phyloP scores from a whole-genome alignment of 2,329 filamentous ascomycete genomes.

The Xylariales sp. region DNA sequence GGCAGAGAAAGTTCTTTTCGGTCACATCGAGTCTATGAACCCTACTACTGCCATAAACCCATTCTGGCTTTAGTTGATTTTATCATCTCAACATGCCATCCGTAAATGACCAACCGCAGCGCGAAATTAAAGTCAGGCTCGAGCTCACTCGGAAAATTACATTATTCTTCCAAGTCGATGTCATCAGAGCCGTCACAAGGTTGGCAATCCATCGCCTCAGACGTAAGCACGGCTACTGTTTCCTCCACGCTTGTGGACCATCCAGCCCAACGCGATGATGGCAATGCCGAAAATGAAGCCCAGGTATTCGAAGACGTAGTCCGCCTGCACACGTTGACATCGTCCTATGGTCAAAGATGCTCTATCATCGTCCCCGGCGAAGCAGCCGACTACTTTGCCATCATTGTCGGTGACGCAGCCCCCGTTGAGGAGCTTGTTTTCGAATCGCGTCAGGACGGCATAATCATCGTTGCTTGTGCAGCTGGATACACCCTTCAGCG shows the following conservation, averaged over 20 bases:
- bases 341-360: conserved; percentile 13
- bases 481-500: conserved; percentile 23
- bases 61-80: too few species aligned
- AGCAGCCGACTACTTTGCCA: conserved; percentile 1
- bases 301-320: conserved; percentile 26
- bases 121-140: neutral
- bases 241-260: conserved; percentile 15
- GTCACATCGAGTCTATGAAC: too few species aligned
- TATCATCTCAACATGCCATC: too few species aligned
- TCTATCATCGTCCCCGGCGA: conserved; percentile 11
- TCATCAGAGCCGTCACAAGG: too few species aligned
- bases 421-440: conserved; percentile 27
- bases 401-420: conserved; percentile 16
- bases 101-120: too few species aligned
- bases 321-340: conserved; percentile 25
- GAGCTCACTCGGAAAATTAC: neutral
- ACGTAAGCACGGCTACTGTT: conserved; percentile 18
- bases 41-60: too few species aligned
- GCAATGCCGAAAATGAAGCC: conserved; percentile 21
- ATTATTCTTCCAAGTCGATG: too few species aligned
- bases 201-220: too few species aligned
- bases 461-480: conserved; percentile 18
- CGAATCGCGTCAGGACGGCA: conserved; percentile 2
- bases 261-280: conserved; percentile 16
- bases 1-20: too few species aligned